A percentile compares a stretch with the other conserved stretches of the same genome.
Evolutionary conservation across 352 stramenopile genomes (phyloP).

Genomic region (Phytophthora foliorum): DNA sequence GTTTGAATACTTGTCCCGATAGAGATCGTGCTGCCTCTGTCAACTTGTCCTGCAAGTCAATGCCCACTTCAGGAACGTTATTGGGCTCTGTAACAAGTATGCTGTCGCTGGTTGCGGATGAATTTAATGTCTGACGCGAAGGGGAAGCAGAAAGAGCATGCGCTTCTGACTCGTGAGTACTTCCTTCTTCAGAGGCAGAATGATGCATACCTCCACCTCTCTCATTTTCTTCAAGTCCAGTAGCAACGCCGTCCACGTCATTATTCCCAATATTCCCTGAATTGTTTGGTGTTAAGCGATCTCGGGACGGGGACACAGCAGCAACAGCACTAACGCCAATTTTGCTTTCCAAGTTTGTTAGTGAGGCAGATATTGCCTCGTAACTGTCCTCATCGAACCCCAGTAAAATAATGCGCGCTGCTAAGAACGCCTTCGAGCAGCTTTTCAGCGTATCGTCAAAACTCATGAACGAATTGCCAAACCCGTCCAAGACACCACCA

Average conservation of each 20-base stretch:
- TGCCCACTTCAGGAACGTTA: constrained; percentile 6
- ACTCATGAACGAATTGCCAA: constrained; percentile 65
- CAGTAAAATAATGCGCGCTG: constrained; percentile 65
- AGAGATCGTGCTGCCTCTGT: constrained; percentile 10
- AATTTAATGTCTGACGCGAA: constrained; percentile 19
- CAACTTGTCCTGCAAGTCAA: constrained; percentile 10
- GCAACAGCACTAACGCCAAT: neutral
- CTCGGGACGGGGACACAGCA: constrained; percentile 11
- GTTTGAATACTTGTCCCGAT: constrained; percentile 14
- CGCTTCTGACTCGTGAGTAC: constrained; percentile 1
- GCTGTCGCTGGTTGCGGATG: neutral
- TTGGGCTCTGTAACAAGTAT: neutral
- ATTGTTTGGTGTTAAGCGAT: constrained; percentile 12
- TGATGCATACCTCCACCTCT: neutral
- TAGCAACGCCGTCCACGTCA: neutral
- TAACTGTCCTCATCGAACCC: constrained; percentile 80
- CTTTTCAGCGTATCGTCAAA: constrained; percentile 49
- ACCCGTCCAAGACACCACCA: constrained; percentile 81
- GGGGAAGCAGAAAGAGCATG: constrained; percentile 11
- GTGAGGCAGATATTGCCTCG: constrained; percentile 47
- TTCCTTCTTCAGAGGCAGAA: constrained; percentile 15
- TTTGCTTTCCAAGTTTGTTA: constrained; percentile 18
- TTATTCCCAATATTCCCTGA: constrained; percentile 26
- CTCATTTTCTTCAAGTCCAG: constrained; percentile 8
- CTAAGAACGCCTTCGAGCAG: constrained; percentile 48